These are phyloP conservation scores for Beauveria medogensis DNA, from an alignment of 2,329 filamentous ascomycete species.

Conservation along the genomic window DNA sequence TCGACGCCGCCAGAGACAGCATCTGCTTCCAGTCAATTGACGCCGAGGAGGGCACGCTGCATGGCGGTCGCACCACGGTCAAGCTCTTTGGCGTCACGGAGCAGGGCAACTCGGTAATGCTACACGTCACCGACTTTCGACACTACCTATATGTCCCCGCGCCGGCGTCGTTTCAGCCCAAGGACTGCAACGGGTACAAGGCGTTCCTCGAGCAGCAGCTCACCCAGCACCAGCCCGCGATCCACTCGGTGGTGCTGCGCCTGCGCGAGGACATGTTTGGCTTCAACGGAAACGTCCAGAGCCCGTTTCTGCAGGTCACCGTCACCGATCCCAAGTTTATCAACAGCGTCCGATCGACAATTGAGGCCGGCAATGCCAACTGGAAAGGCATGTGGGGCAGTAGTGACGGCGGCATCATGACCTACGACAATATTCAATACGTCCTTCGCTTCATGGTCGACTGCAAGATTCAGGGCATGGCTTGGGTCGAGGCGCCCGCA, in stretches of 20 bases:
- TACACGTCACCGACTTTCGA: conserved; percentile 92
- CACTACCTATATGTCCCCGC: conserved; percentile 95
- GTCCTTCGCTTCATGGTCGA: conserved; percentile 97
- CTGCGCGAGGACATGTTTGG: conserved; percentile 88
- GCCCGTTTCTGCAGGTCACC: conserved; percentile 86
- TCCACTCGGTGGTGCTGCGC: conserved; percentile 73
- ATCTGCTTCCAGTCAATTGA: conserved; percentile 96
- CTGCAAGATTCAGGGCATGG: conserved; percentile 89
- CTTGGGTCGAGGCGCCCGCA: conserved; percentile 83
- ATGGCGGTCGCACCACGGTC: conserved; percentile 68
- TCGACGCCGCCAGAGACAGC: conserved; percentile 51
- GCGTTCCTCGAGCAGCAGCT: conserved; percentile 72
- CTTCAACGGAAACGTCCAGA: conserved; percentile 88
- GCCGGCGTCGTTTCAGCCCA: conserved; percentile 68
- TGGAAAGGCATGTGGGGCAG: conserved; percentile 86
- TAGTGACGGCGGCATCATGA: conserved; percentile 63
- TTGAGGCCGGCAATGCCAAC: conserved; percentile 72
- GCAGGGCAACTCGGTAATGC: conserved; percentile 78
- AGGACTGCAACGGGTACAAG: conserved; percentile 72
- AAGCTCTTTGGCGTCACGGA: conserved; percentile 89
- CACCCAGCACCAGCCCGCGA: conserved; percentile 62
- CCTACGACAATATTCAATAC: conserved; percentile 95
- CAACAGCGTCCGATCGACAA: conserved; percentile 61
- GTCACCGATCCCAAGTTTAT: conserved; percentile 86
- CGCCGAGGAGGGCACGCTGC: conserved; percentile 76